Evolutionary conservation across 345 rosid genomes (phyloP).

Genomic region (Eucalyptus tenuipes): DNA sequence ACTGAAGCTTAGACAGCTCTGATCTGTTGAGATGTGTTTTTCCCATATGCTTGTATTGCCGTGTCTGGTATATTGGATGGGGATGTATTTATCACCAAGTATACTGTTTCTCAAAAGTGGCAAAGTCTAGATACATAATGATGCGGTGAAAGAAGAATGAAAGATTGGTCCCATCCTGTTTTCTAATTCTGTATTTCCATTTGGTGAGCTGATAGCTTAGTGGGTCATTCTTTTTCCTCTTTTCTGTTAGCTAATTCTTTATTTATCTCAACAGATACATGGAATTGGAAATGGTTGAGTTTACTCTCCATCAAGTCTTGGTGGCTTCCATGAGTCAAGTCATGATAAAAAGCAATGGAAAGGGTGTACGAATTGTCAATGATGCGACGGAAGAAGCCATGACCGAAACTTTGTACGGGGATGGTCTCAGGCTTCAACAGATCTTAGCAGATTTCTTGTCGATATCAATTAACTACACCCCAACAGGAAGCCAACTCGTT

Average conservation of each 20-base stretch:
- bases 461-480: slow-evolving; percentile 43
- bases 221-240: not conserved
- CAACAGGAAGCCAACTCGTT: slow-evolving; percentile 43
- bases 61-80: not conserved
- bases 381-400: slow-evolving; percentile 39
- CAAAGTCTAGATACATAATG: not conserved
- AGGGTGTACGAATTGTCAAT: slow-evolving; percentile 39
- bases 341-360: slow-evolving; percentile 48
- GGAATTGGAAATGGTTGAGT: slow-evolving; percentile 80
- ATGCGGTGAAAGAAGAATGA: not conserved
- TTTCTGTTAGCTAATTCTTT: not conserved
- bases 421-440: slow-evolving; percentile 80
- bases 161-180: not conserved
- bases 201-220: not conserved
- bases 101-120: not conserved
- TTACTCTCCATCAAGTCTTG: slow-evolving; percentile 39
- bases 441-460: slow-evolving; percentile 62
- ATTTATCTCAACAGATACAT: slow-evolving; percentile 26
- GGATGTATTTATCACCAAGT: not conserved
- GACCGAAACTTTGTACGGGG: slow-evolving; percentile 58
- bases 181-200: not conserved
- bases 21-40: not conserved
- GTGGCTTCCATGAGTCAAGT: slow-evolving; percentile 65
- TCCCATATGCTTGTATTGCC: not conserved
- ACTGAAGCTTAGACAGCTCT: not conserved